Percentiles rank a stretch among this genome's conserved stretches.
Evolutionary conservation across 2,329 filamentous ascomycete species (phyloP).

Genomic region (Lithohypha guttulata): DNA sequence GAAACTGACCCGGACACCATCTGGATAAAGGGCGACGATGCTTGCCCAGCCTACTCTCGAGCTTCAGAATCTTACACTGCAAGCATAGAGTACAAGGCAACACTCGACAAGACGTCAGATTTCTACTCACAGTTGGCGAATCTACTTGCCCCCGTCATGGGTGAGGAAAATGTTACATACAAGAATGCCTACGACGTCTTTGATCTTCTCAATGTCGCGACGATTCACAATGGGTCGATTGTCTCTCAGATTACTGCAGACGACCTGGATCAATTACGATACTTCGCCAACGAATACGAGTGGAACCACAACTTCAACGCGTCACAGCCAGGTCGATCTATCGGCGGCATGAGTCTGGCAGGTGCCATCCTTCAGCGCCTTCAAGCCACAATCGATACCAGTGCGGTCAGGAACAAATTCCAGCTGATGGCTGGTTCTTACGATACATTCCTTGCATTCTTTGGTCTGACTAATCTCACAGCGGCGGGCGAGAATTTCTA

Average conservation of each 20-base stretch:
- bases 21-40: constrained; percentile 48
- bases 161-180: constrained; percentile 37
- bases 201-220: constrained; percentile 51
- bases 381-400: constrained; percentile 27
- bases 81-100: constrained; percentile 39
- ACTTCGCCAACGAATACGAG: constrained; percentile 66
- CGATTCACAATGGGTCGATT: constrained; percentile 45
- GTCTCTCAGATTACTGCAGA: constrained; percentile 42
- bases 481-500: constrained; percentile 51
- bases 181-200: constrained; percentile 55
- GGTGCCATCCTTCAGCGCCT: constrained; percentile 45
- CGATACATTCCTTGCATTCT: constrained; percentile 49
- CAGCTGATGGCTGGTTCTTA: constrained; percentile 50
- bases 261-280: constrained; percentile 51
- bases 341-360: constrained; percentile 51
- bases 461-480: constrained; percentile 44
- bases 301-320: constrained; percentile 74
- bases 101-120: constrained; percentile 38
- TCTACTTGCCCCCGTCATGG: constrained; percentile 41
- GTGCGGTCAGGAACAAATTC: constrained; percentile 26
- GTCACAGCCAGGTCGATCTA: constrained; percentile 32
- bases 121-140: constrained; percentile 44
- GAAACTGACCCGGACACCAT: constrained; percentile 46
- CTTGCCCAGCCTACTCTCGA: constrained; percentile 42
- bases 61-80: constrained; percentile 49